A percentile compares a stretch with the other conserved stretches of the same genome.
These are phyloP conservation scores for Nyctanthes arbortristis DNA, from an alignment of 257 asterid species.

Conservation along the genomic window DNA sequence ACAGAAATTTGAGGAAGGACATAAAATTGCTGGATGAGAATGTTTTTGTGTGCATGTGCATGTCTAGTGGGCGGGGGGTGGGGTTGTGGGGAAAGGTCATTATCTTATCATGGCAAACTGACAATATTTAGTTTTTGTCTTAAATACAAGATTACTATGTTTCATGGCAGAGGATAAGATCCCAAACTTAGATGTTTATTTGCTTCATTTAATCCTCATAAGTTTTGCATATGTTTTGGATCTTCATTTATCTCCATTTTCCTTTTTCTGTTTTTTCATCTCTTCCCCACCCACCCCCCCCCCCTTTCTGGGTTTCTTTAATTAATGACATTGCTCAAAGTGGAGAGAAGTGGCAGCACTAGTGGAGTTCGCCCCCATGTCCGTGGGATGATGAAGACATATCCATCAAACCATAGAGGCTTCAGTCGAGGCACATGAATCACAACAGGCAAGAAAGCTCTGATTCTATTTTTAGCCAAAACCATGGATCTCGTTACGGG, in stretches of 20 bases:
- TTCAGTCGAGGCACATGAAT: too few relatives aligned
- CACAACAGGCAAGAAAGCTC: too few relatives aligned
- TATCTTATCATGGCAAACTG: constrained; percentile 25
- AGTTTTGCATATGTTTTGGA: not conserved
- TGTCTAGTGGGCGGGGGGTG: constrained; percentile 23
- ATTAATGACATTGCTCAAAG: constrained; percentile 24
- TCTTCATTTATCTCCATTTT: not conserved
- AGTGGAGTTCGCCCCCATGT: too few relatives aligned
- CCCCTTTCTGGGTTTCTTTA: constrained; percentile 7
- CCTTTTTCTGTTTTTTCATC: too few relatives aligned
- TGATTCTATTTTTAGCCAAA: too few relatives aligned
- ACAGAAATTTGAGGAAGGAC: not conserved
- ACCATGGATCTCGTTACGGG: too few relatives aligned
- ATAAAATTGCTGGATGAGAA: constrained; percentile 3
- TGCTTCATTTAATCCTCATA: constrained; percentile 10
- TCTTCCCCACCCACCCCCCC: too few relatives aligned
- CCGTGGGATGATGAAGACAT: too few relatives aligned
- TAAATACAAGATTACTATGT: constrained; percentile 31
- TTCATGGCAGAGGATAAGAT: constrained; percentile 39
- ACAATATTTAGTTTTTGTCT: constrained; percentile 29
- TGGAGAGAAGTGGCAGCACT: too few relatives aligned
- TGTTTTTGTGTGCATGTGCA: constrained; percentile 14
- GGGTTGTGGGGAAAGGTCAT: constrained; percentile 32
- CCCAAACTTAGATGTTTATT: constrained; percentile 20
- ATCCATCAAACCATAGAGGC: too few relatives aligned